phyloP scores from a whole-genome alignment of 805 yeast species.

The Lachancea fermentati region DNA sequence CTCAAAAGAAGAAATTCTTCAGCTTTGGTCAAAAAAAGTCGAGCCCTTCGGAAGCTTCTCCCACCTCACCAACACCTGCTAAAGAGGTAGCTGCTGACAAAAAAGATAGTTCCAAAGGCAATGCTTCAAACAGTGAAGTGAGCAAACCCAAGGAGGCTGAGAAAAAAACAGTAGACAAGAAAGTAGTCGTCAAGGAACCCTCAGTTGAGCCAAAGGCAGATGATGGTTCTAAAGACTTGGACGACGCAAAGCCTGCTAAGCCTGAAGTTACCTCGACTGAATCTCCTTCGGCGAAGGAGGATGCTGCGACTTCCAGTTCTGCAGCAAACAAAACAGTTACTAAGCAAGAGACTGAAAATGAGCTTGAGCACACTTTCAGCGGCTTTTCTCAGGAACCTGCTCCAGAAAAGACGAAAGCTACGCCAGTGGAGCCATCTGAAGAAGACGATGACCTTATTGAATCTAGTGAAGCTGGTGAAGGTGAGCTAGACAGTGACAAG shows the following conservation, averaged over 20 bases:
- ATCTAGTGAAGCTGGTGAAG: conserved; percentile 12
- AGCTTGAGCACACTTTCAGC: conserved; percentile 21
- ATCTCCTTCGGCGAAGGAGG: no score
- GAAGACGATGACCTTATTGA: conserved; percentile 13
- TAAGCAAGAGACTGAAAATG: not conserved
- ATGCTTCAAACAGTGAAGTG: no score
- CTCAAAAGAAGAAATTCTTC: not conserved
- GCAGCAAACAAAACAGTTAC: not conserved
- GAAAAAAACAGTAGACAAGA: no score
- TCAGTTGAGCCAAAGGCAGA: conserved; percentile 18
- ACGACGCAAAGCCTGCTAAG: no score
- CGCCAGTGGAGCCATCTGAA: conserved; percentile 11
- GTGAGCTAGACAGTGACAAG: conserved; percentile 8
- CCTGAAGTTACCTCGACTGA: no score
- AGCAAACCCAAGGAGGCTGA: no score
- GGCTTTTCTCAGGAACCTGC: conserved; percentile 25
- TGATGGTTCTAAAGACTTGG: conserved; percentile 23
- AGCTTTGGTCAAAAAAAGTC: not conserved
- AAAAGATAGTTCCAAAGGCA: no score
- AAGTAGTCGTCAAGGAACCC: no score
- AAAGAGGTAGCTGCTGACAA: no score
- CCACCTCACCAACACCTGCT: no score
- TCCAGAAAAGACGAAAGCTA: conserved; percentile 1
- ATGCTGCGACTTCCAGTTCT: no score
- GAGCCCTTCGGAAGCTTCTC: no score